phyloP scores from a whole-genome alignment of 2,329 filamentous ascomycete genomes.

The Diaporthe batatas region DNA sequence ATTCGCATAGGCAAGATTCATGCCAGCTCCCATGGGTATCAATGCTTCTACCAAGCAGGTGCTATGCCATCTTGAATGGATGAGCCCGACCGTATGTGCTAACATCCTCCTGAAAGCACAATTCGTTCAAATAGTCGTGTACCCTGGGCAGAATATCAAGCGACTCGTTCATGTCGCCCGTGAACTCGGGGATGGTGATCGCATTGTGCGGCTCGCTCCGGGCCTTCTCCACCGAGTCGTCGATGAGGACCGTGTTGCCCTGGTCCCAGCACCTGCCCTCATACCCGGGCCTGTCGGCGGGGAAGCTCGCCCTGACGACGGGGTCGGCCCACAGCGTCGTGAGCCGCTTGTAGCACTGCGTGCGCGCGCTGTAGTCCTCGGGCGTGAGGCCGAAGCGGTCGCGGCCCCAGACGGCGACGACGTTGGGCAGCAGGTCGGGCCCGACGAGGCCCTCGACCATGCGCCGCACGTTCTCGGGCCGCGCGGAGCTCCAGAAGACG shows the following conservation, averaged over 20 bases:
- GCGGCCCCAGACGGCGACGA: slow-evolving; percentile 83
- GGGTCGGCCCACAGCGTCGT: slow-evolving; percentile 76
- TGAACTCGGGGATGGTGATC: slow-evolving; percentile 84
- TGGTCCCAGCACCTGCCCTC: slow-evolving; percentile 75
- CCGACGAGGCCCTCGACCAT: slow-evolving; percentile 78
- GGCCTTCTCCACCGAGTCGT: slow-evolving; percentile 87
- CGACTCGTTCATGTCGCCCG: slow-evolving; percentile 57
- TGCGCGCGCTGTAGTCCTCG: slow-evolving; percentile 75
- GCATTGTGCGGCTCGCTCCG: slow-evolving; percentile 87
- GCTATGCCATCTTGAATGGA: slow-evolving; percentile 61
- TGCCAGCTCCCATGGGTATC: slow-evolving; percentile 1
- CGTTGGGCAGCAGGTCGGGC: slow-evolving; percentile 61
- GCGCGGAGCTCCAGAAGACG: slow-evolving; percentile 92
- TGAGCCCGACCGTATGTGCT: slow-evolving; percentile 69
- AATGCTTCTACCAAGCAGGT: not conserved
- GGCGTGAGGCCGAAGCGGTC: slow-evolving; percentile 78
- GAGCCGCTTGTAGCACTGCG: slow-evolving; percentile 93
- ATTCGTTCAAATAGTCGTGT: slow-evolving; percentile 71
- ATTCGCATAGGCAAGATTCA: not conserved
- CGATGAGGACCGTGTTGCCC: slow-evolving; percentile 88
- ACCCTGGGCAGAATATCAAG: slow-evolving; percentile 67
- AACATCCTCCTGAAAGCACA: slow-evolving; percentile 69
- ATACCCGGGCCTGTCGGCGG: slow-evolving; percentile 48
- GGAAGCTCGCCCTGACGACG: slow-evolving; percentile 59
- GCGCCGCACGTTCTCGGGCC: slow-evolving; percentile 75